Evolutionary conservation across 306 rosid genomes (phyloP).

Genomic region (Lathyrus aphaca): DNA sequence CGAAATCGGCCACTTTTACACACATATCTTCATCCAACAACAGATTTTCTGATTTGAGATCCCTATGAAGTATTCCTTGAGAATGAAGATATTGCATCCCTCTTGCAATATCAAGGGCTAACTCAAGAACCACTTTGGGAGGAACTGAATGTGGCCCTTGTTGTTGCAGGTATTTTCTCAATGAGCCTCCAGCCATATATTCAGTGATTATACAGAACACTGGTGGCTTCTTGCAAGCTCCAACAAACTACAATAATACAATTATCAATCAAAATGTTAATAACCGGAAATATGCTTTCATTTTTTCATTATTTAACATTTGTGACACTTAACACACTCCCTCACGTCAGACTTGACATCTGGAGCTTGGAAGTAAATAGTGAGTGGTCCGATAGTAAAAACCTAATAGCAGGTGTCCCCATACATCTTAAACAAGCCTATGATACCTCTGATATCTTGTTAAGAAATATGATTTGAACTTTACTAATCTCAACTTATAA

Average conservation of each 20-base stretch:
- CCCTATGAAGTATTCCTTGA: conserved; percentile 91
- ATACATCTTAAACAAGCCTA: too few species aligned
- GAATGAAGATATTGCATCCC: conserved; percentile 97
- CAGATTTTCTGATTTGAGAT: conserved; percentile 92
- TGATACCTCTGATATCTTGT: too few species aligned
- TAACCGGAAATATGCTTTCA: neutral
- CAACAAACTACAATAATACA: conserved; percentile 79
- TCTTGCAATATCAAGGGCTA: conserved; percentile 73
- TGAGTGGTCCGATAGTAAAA: too few species aligned
- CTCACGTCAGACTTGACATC: too few species aligned
- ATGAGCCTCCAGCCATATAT: conserved; percentile 85
- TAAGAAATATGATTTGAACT: too few species aligned
- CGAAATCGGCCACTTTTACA: conserved; percentile 95
- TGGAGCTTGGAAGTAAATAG: too few species aligned
- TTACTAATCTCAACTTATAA: too few species aligned
- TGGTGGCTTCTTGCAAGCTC: conserved; percentile 97
- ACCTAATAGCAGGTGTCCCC: too few species aligned
- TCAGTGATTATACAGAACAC: conserved; percentile 94
- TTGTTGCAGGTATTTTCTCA: conserved; percentile 74
- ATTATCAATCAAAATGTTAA: conserved; percentile 34
- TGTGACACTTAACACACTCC: too few species aligned
- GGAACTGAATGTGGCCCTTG: conserved; percentile 87
- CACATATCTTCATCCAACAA: conserved; percentile 86
- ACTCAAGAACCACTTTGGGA: conserved; percentile 62
- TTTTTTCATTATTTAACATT: neutral